Evolutionary conservation across 371 early-diverging fungal species (phyloP), one percentile per base, ranked within the genome.

Genomic region (Mucor racemosus): DNA sequence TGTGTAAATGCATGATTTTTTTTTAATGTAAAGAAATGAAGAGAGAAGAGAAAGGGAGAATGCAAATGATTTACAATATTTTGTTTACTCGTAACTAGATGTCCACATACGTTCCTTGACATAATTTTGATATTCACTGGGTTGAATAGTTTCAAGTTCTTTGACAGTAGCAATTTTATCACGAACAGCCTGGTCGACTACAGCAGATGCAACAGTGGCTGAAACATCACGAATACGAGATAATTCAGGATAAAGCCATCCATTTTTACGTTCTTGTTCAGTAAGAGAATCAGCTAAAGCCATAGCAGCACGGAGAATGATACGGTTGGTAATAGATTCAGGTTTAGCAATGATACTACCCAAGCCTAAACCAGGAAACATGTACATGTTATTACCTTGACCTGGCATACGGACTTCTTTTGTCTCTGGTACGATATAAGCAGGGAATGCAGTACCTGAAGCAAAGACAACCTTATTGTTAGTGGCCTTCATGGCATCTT

Each of bases 401-500:
- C 92, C 94, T 14, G 94, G 94, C 42, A 82, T 69, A 26, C 78
- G 70, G 19, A 82, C 60, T 44, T 82, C 72, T 13, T 82, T 77
- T 21, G 90, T 87, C 17, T 75, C 73, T 11, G 91, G 86, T 17
- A 88, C 76, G 3, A 73, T 82, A 72, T 90, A 92, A 21, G 82
- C 69, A 35, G 97, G 97, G 84, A 96, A 96, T 8, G 93, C 95
- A 5, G 97, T 96, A 55, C 97, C 97, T 5, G 94, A 94, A 19
- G 95, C 95, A 84, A 96, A 95, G 56, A 96, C 86, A 9, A 93
- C 95, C 55, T 86, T 80, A 73, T 93, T 89, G 61, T 92, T 75
- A 14, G 96, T 93, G 65, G 72, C 73, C 50, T 77, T 67, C 94
- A 97, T 93, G 38, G 97, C 96, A 58, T 91, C 81, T 68, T 90